Evolutionary conservation across 192 early-diverging fungal species (phyloP).

Genomic region (Cladochytrium replicatum): DNA sequence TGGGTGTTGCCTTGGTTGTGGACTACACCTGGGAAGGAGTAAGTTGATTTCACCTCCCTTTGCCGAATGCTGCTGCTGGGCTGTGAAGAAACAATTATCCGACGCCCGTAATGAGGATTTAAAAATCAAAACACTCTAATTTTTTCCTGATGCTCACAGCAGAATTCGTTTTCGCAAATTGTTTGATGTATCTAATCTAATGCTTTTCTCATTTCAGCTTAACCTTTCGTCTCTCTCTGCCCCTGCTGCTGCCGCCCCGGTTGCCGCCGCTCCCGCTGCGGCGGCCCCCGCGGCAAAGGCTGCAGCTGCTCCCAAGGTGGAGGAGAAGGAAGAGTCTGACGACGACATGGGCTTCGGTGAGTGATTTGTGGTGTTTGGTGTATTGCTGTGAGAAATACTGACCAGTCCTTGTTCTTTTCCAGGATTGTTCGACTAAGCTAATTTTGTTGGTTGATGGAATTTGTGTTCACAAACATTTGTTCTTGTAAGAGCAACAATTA

Average conservation of each 20-base stretch:
- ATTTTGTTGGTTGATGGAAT: too few species aligned
- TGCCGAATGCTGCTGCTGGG: constrained; percentile 1
- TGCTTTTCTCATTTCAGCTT: constrained; percentile 1
- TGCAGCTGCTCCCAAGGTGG: constrained; percentile 39
- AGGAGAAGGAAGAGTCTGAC: constrained; percentile 67
- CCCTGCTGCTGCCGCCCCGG: constrained; percentile 60
- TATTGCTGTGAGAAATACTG: too few species aligned
- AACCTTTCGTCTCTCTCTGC: neutral
- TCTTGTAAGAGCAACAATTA: too few species aligned
- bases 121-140: constrained; percentile 57
- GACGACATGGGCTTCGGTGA: constrained; percentile 91
- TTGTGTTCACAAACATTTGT: too few species aligned
- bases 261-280: constrained; percentile 43
- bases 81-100: constrained; percentile 14
- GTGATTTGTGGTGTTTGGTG: too few species aligned
- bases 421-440: too few species aligned
- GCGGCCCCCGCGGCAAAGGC: constrained; percentile 44
- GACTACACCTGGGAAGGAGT: constrained; percentile 84
- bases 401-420: too few species aligned
- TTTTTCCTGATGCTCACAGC: constrained; percentile 58
- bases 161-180: neutral
- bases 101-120: constrained; percentile 19
- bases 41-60: constrained; percentile 8
- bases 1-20: constrained; percentile 76
- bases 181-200: neutral